Evolutionary conservation across 106 monocot genomes (phyloP), one percentile per base, ranked within the genome.

Genomic region (Dactylorhiza incarnata): DNA sequence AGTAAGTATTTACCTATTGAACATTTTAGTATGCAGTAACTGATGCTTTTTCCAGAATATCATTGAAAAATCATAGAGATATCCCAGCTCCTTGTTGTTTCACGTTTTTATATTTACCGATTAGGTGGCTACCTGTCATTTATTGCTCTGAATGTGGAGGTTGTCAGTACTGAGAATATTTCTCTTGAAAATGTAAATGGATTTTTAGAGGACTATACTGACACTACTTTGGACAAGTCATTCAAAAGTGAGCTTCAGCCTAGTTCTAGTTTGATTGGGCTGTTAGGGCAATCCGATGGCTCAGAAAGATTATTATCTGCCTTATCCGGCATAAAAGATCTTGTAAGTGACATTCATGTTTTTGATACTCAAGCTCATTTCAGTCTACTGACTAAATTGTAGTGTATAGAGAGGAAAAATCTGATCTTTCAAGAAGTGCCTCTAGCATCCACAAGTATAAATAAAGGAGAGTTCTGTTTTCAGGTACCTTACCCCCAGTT

Each of bases 1-100:
- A 85, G 92, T 92, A 79, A 86, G 87, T 49, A 7, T 12, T 25
- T 49, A 9, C 23, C 6, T 49, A 47, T 17, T 49, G 4, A 49
- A 23, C 4, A 19, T 72, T 72, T 20, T 48, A 72, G 19, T 20
- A 23, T 49, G 0, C 19, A 49, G 9, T 1, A 22, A 49, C 22
- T 72, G 45, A 23, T 49, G 48, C 11, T 22, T 9, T 46, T 22
- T 16, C 45, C 44, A 69, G 26, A 29, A 7, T 45, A 6, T 69
- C 69, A 46, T 22, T 45, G 44, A 45, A 69, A 45, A 69, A 17
- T 24, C 29, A 37, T 66, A 12, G 29, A 20, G 26, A 24, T 66
- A 12, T 37, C 14, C 13, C 37, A 17, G 17, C 16, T 44, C 6
- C 69, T 69, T 69, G n/a, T 14, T 69, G 69, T 46, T 69, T 69